A percentile compares a stretch with the other conserved stretches of the same genome.
phyloP scores from a whole-genome alignment of 352 stramenopile genomes.

The Globisporangium echinulatum region DNA sequence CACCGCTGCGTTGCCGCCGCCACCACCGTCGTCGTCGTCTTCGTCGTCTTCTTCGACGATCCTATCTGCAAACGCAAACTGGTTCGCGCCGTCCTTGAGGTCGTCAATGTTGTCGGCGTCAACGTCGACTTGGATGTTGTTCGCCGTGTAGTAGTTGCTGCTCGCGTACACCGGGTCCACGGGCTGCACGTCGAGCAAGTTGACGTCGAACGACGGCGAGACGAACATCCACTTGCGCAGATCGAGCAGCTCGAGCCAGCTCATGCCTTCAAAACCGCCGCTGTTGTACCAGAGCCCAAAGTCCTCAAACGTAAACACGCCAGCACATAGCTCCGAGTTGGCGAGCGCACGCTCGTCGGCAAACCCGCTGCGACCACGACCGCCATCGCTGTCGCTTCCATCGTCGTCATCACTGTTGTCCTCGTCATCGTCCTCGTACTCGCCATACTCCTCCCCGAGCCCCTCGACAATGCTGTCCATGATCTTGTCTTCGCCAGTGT shows the following conservation, averaged over 20 bases:
- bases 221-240: conserved; percentile 82
- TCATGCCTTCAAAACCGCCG: conserved; percentile 69
- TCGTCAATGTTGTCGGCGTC: conserved; percentile 35
- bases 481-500: conserved; percentile 72
- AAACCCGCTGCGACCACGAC: conserved; percentile 10
- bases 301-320: conserved; percentile 75
- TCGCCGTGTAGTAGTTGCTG: conserved; percentile 79
- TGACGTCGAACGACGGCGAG: conserved; percentile 56
- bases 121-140: conserved; percentile 79
- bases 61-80: conserved; percentile 54
- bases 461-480: conserved; percentile 71
- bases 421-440: conserved; percentile 20
- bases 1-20: not conserved
- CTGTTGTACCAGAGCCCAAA: conserved; percentile 85
- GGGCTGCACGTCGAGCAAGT: conserved; percentile 56
- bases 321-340: conserved; percentile 44
- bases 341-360: conserved; percentile 19
- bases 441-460: conserved; percentile 27
- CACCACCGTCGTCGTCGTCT: conserved; percentile 32
- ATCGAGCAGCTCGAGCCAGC: conserved; percentile 83
- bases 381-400: conserved; percentile 29
- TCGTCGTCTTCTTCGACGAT: conserved; percentile 74
- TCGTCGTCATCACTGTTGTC: conserved; percentile 20
- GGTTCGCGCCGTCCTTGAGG: conserved; percentile 24
- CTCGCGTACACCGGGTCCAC: conserved; percentile 68